Base-by-base conservation (phyloP, 2,329 filamentous ascomycete species). In the Colletotrichum spinosum region DNA sequence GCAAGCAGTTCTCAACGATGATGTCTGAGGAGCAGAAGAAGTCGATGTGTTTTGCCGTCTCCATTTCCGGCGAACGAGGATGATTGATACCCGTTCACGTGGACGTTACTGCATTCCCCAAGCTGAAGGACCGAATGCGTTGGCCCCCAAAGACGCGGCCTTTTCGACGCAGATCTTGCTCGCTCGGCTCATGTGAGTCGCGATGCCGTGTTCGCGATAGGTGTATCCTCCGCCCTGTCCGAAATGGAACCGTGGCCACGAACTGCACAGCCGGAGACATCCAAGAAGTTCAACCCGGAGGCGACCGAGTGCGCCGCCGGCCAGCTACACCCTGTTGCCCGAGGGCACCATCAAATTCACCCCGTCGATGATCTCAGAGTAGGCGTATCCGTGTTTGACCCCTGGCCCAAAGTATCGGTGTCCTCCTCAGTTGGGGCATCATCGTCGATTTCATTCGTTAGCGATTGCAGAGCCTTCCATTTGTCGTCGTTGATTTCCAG, bases 1-100 rank as follows among this genome's bases (percentile, higher is more conserved):
- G 60, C 62, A 79, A 79, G 49, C 71, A 71, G 12, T 72, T 73
- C 37, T 79, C 72, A 6, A 76, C 68, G 1, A 72, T 55, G 11
- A 74, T 60, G 37, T 72, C 57, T 35, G 65, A 58, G 35, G 63
- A 66, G 50, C 69, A 70, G 65, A 69, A 71, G 51, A 73, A 65
- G 55, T 74, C 72, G n/a, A 74, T 55, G 25, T 25, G 25, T 5
- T 5, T 25, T 25, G 10, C 72, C 72, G 44, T 74, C 72, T 8
- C 72, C 72, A 34, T 69, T 72, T 33, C 54, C 59, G 9, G 61
- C 50, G 6, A 65, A 68, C 3, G 67, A 71, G 56, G 73, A 70
- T 4, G 69, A 68, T 2, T 70, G 60, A 53, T 69, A 69, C 5
- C 67, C 57, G 57, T 67, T 48, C 41, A 74, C 65, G 13, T 61